Conservation (phyloP, 2,329 filamentous ascomycete genomes). For the Juglanconis sp. region DNA sequence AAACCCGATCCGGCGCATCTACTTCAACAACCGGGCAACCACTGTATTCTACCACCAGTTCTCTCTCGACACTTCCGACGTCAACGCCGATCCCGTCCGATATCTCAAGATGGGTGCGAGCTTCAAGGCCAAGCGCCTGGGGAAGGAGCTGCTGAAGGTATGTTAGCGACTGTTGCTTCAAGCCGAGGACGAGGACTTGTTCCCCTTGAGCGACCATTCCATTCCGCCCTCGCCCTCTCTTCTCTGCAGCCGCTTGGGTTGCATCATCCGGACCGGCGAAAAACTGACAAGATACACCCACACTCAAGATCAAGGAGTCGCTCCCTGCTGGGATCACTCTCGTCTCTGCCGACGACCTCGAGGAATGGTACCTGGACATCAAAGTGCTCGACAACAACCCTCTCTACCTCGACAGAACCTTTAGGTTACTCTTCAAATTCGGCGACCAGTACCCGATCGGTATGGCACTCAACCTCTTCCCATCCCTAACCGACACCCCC, state of each 20-base stretch:
- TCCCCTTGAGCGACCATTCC: not conserved
- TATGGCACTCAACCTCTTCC: slow-evolving; percentile 36
- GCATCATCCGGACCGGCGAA: not conserved
- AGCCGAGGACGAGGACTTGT: not conserved
- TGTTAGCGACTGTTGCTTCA: not conserved
- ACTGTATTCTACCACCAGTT: not conserved
- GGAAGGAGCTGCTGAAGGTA: slow-evolving; percentile 60
- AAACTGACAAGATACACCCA: not conserved
- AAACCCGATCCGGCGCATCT: not conserved
- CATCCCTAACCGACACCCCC: not conserved
- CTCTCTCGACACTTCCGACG: not conserved
- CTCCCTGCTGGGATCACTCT: slow-evolving; percentile 72
- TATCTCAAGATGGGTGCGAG: slow-evolving; percentile 35
- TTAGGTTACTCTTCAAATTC: slow-evolving; percentile 85
- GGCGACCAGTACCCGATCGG: slow-evolving; percentile 84
- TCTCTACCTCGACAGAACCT: slow-evolving; percentile 75
- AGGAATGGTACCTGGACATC: slow-evolving; percentile 92
- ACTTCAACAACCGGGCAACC: not conserved
- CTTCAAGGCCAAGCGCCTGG: slow-evolving; percentile 54
- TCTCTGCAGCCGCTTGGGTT: not conserved
- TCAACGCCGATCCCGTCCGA: not conserved
- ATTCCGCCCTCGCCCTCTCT: not conserved
- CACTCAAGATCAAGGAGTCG: slow-evolving; percentile 50
- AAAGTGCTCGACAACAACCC: slow-evolving; percentile 86
- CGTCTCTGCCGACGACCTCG: slow-evolving; percentile 75